Base-by-base conservation (phyloP, 1,139 yeast species). In the Nakaseomyces glabratus region DNA sequence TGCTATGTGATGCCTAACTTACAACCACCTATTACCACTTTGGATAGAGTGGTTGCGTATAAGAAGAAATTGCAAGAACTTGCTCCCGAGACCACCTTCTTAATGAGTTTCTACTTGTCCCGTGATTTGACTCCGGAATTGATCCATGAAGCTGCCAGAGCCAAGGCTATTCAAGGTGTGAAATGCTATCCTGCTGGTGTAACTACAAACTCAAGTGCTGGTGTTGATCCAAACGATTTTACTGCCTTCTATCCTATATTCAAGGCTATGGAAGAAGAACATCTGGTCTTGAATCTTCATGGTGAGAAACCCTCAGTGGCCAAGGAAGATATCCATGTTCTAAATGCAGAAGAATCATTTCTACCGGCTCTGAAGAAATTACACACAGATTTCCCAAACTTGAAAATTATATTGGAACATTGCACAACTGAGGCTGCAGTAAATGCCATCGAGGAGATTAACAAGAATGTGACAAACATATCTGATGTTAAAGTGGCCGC, bases 131-230 rank as follows among this genome's bases (percentile, higher is more conserved):
- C 95, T 0, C 96, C 97, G 0, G 93, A 82, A 45, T 65, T 85
- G 30, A 76, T 90, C 39, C 74, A 71, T 37, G 71, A 74, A 47
- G 96, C 96, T 20, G 93, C 90, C n/a, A 58, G 68, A 40, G 55
- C 62, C 10, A 79, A 79, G 3, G 79, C 79, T 35, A 75, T 86
- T 24, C 76, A 81, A 25, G 94, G 93, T 39, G 82, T 86, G 45
- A 93, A 90, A 58, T 86, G 95, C 58, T 90, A 93, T 56, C 98
- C 98, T 20, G 96, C 97, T 1, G 99, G 99, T 32, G 99, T 93
- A 21, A 90, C 99, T 10, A 90, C 99, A 33, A 93, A 90, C 62
- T 84, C 95, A 6, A 62, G 71, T 35, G 84, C 79, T n/a, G 98
- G 98, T 29, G 96, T 90, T 22, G 90, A 81, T 57, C 93, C 93